Base-by-base conservation (phyloP, 2,329 filamentous ascomycete species). In the Trichoderma polysporum region DNA sequence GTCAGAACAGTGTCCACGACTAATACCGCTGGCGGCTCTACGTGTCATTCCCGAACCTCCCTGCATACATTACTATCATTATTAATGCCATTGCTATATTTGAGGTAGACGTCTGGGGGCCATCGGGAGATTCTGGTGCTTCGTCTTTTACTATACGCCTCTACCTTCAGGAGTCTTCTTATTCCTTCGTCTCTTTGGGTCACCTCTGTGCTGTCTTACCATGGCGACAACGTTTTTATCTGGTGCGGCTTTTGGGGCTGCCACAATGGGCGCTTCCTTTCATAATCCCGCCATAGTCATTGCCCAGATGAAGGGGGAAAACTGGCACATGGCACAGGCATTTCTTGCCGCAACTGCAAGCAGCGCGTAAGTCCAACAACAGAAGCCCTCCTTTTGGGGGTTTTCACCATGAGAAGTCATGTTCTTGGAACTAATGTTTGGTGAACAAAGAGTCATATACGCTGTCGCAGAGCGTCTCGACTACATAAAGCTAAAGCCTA, bases 311-410 rank as follows among this genome's bases (percentile, higher is more conserved):
- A 81, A 79, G 27, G 79, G 90, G 53, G 77, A 83, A 56, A 84
- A 89, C 73, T 90, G 85, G 76, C 87, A 88, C 74, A 91, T 91
- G 88, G 74, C 89, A 33, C 84, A 90, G 75, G 82, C 83, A 10
- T 91, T 91, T 71, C 76, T 91, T 4, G 82, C 85, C 1, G 89
- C 88, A 3, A 86, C 86, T 10, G 88, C 85, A 29, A 83, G 81
- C 70, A 90, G 86, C 77, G 84, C 85, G 86, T 89, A 81, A 75
- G 86, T 79, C 50, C 15, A 47, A 12, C 10, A 2, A 13, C 5
- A 37, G 8, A 33, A 9, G 7, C n/a, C 49, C 2, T n/a, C 35
- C 9, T 25, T n/a, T 25, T 17, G 19, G 17, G 13, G 12, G 47
- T 17, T 39, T 15, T n/a, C 17, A 45, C 13, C 19, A 39, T 33